These are phyloP conservation scores for Cylindrotheca closterium DNA, from an alignment of 108 stramenopile species.

Conservation along the genomic window DNA sequence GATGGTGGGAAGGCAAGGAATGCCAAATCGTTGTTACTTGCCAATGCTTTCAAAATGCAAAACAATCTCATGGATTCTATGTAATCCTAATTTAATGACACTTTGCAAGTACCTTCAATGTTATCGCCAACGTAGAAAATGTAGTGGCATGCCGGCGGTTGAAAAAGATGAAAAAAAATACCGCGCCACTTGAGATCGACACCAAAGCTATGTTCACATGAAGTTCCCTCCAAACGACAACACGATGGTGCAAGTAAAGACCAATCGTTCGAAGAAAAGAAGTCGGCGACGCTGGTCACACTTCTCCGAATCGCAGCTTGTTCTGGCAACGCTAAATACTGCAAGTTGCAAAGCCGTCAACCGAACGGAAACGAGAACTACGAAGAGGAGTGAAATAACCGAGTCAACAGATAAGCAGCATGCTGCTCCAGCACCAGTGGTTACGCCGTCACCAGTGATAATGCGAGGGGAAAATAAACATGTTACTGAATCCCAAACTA, in stretches of 20 bases:
- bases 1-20: constrained; percentile 18
- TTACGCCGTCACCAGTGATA: background rate
- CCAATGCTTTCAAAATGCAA: constrained; percentile 42
- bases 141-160: background rate
- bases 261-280: background rate
- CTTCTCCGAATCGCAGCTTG: background rate
- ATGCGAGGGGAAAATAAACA: background rate
- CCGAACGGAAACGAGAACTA: background rate
- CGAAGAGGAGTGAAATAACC: background rate
- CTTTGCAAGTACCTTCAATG: no score
- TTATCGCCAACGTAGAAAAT: no score
- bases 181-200: background rate
- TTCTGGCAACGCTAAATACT: background rate
- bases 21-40: constrained; percentile 32
- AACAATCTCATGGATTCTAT: constrained; percentile 43
- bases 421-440: background rate
- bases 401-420: background rate
- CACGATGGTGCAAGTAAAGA: background rate
- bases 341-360: background rate
- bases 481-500: background rate
- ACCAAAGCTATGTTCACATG: background rate
- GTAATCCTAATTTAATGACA: constrained; percentile 5
- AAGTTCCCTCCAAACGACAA: background rate
- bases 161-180: background rate
- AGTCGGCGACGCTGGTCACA: background rate